Evolutionary conservation across 2,329 filamentous ascomycete species (phyloP).

Genomic region (Orbilia javanica): DNA sequence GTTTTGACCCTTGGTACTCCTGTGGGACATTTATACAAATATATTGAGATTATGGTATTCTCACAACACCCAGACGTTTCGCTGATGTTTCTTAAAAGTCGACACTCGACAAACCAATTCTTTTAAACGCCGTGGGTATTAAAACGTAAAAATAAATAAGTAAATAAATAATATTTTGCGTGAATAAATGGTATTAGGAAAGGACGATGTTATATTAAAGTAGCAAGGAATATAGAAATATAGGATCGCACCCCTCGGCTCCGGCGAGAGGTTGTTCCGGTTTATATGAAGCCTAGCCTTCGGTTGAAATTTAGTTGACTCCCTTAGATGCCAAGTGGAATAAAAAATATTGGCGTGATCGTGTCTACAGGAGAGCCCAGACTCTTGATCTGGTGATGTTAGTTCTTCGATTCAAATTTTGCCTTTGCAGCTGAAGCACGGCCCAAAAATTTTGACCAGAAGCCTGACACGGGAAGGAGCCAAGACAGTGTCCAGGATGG

Average conservation of each 20-base stretch:
- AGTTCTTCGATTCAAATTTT: background rate
- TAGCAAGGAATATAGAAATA: background rate
- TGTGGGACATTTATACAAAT: conserved; percentile 40
- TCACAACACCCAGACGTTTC: background rate
- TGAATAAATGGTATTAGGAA: background rate
- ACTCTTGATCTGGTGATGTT: background rate
- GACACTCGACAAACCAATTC: background rate
- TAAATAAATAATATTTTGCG: background rate
- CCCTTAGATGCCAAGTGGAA: conserved; percentile 12
- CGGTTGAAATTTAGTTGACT: background rate
- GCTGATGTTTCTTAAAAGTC: background rate
- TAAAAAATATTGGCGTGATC: conserved; percentile 25
- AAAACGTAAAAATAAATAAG: background rate
- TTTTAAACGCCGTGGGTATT: background rate
- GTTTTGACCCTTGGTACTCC: conserved; percentile 6
- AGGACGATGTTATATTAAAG: background rate
- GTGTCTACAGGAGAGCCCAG: background rate
- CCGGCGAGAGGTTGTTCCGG: background rate
- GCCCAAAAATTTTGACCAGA: conserved; percentile 2
- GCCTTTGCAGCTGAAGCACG: conserved; percentile 11
- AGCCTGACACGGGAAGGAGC: conserved; percentile 18
- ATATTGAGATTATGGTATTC: conserved; percentile 11
- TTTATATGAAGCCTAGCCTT: conserved; percentile 23
- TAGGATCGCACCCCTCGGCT: background rate
- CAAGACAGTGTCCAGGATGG: conserved; percentile 17